Evolutionary conservation across 768 basidiomycete species (phyloP).

Genomic region (Daedalea quercina): DNA sequence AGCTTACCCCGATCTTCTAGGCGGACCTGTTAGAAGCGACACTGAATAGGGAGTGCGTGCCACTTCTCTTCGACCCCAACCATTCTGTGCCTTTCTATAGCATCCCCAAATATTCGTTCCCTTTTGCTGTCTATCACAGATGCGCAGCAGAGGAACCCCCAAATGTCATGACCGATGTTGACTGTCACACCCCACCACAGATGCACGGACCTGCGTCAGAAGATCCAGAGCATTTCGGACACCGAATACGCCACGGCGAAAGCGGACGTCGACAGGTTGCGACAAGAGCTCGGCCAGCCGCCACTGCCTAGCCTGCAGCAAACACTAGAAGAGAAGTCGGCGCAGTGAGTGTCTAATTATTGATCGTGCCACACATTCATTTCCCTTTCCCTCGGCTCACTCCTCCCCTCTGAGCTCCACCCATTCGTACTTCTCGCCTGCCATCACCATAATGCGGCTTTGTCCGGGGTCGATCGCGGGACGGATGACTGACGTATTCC

Average conservation of each 20-base stretch:
- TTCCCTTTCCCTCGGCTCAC: conserved; percentile 1
- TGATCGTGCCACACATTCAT: not conserved
- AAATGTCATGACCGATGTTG: not conserved
- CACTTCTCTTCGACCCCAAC: not conserved
- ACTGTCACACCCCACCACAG: conserved; percentile 26
- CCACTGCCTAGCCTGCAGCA: conserved; percentile 67
- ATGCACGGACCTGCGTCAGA: conserved; percentile 57
- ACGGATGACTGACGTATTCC: not conserved
- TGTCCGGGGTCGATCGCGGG: not conserved
- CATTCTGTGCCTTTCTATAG: not conserved
- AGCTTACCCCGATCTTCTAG: conserved; percentile 22
- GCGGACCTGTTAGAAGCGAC: conserved; percentile 64
- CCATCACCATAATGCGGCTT: not conserved
- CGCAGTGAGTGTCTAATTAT: conserved; percentile 34
- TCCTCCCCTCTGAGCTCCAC: conserved; percentile 3
- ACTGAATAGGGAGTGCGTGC: conserved; percentile 60
- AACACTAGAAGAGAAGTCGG: conserved; percentile 65
- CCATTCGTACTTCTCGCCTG: too few species aligned
- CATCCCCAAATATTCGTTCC: not conserved
- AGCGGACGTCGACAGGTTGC: conserved; percentile 67
- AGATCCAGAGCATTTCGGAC: conserved; percentile 62
- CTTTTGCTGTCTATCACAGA: not conserved
- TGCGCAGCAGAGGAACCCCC: not conserved
- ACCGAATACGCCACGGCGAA: conserved; percentile 74
- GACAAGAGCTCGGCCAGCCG: conserved; percentile 69